Evolutionary conservation across 495 filamentous ascomycete species (phyloP), one percentile per base, ranked within the genome.

Genomic region (Neurospora terricola): DNA sequence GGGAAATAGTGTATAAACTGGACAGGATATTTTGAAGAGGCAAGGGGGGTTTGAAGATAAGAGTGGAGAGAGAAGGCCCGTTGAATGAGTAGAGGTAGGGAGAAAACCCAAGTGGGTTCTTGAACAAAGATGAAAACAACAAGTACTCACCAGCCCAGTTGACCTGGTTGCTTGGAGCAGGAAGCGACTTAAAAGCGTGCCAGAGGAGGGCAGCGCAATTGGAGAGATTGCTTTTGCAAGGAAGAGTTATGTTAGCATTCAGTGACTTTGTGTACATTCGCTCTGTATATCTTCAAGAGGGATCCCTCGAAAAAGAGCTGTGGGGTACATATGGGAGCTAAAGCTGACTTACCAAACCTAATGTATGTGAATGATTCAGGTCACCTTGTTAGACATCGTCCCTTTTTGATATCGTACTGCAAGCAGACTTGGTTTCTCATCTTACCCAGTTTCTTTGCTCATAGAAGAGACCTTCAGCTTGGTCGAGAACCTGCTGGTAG

Each of bases 391-490:
- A 45, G 72, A 39, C 43, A 72, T 8, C 8, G 54, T 66, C 66
- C 40, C 48, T 8, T 11, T 66, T 39, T 62, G 62, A 79, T 11
- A 6, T 4, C 3, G 27, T n/a, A n/a, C 14, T 5, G 4, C 48
- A 59, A 27, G 23, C 9, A 27, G 48, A 21, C 48, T 59, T 27
- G 59, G 71, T 16, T 59, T 27, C 23, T 38, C 14, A 38, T 36
- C 87, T 77, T 81, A 96, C 93, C 94, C 94, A 97, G 78, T 97
- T 97, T 69, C 91, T 85, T 78, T 97, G 94, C 23, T 88, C 93
- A 42, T 89, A 86, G 48, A 94, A 88, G 5, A 98, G 84, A 21
- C 89, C 90, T 73, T 87, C 85, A 6, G 91, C 88, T 76, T 94
- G 89, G 38, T 91, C 83, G 8, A 94, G 81, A 11, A 97, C 87